Conservation (phyloP, 2,329 filamentous ascomycete species). For the Mycocentrospora acerina region DNA sequence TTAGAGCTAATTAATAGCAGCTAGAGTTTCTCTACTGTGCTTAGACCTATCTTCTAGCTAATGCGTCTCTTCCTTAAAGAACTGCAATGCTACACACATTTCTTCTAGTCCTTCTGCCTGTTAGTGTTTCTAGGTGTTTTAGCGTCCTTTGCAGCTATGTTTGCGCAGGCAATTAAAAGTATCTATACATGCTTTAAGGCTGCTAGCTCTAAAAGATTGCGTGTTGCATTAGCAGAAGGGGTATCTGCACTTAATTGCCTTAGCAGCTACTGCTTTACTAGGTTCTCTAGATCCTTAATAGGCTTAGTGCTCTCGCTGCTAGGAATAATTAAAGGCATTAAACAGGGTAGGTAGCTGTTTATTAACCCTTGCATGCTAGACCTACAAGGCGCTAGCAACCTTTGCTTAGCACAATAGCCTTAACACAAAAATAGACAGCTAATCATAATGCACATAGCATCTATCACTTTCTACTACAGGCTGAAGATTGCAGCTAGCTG, state of each 20-base stretch:
- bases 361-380: background rate
- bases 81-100: background rate
- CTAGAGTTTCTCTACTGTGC: too few relatives aligned
- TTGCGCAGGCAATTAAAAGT: too few relatives aligned
- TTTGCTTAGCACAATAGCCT: background rate
- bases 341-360: background rate
- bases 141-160: slow-evolving; percentile 1
- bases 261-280: too few relatives aligned
- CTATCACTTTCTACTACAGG: slow-evolving; percentile 3
- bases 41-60: too few relatives aligned
- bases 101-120: background rate
- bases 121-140: slow-evolving; percentile 1
- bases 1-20: too few relatives aligned
- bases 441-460: slow-evolving; percentile 1
- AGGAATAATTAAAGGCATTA: background rate
- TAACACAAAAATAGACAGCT: background rate
- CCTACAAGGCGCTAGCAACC: background rate
- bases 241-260: too few relatives aligned
- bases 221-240: too few relatives aligned
- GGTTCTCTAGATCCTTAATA: too few relatives aligned
- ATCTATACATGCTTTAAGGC: too few relatives aligned
- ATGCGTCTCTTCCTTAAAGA: background rate
- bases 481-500: too few relatives aligned
- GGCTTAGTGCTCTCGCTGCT: background rate
- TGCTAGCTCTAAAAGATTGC: too few relatives aligned